Percentiles rank a stretch among this genome's conserved stretches.
phyloP scores from a whole-genome alignment of 805 yeast genomes.

The Candida tallmaniae region DNA sequence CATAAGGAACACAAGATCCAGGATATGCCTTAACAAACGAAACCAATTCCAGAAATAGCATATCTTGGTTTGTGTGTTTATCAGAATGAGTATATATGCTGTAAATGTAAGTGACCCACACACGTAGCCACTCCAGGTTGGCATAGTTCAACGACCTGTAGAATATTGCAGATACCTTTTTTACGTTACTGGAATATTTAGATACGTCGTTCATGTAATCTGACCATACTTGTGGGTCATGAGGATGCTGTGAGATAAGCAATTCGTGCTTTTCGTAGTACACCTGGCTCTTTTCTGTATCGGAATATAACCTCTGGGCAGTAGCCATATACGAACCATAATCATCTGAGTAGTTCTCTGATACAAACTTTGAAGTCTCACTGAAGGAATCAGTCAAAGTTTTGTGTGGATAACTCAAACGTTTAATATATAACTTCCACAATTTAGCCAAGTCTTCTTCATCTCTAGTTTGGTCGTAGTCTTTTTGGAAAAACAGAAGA shows the following conservation, averaged over 20 bases:
- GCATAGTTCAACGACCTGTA: slow-evolving; percentile 22
- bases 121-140: slow-evolving; percentile 12
- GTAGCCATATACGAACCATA: slow-evolving; percentile 34
- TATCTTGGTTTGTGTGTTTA: slow-evolving; percentile 9
- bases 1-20: slow-evolving; percentile 19
- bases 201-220: slow-evolving; percentile 26
- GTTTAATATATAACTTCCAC: slow-evolving; percentile 20
- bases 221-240: slow-evolving; percentile 22
- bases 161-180: slow-evolving; percentile 19
- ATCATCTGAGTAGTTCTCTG: slow-evolving; percentile 18
- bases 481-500: slow-evolving; percentile 6
- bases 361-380: slow-evolving; percentile 37
- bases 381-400: slow-evolving; percentile 36
- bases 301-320: slow-evolving; percentile 28
- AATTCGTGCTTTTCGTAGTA: slow-evolving; percentile 36
- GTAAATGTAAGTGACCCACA: slow-evolving; percentile 28
- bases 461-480: slow-evolving; percentile 3
- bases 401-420: slow-evolving; percentile 39
- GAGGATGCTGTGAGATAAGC: slow-evolving; percentile 13
- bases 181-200: slow-evolving; percentile 14
- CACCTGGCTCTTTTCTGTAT: slow-evolving; percentile 22
- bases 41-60: too few relatives aligned
- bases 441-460: slow-evolving; percentile 15
- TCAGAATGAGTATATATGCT: slow-evolving; percentile 18
- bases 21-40: slow-evolving; percentile 24